Base-by-base conservation (phyloP, 345 rosid genomes). In the Lepidium sativum region DNA sequence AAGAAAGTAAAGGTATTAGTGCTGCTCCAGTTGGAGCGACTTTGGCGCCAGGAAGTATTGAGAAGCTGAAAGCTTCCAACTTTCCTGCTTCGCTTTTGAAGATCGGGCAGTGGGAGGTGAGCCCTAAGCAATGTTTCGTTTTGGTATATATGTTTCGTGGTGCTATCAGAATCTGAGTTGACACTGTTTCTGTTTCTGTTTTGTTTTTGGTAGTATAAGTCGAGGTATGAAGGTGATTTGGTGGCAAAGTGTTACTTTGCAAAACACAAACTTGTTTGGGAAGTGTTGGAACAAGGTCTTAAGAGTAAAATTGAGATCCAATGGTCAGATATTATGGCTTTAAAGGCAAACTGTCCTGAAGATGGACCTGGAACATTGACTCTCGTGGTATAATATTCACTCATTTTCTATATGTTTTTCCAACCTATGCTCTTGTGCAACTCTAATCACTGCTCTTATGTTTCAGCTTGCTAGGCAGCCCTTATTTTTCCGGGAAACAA, bases 201-300 rank as follows among this genome's bases (percentile, higher is more conserved):
- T 61, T 40, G 53, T 35, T 63, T 44, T 53, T 64, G 17, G 4
- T 79, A 95, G 99, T 95, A 87, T 65, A 88, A 87, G 63, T 88
- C 99, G 2, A 88, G 96, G 75, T 82, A 95, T 65, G 99, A 95
- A 80, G 98, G 98, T 60, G 99, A 95, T 82, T 84, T 95, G 80
- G 97, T 95, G 67, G 99, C 96, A 2, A 95, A 95, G 86, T 95
- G 99, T 76, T 95, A 95, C 81, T 95, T 95, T 69, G 99, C 98
- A 0, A 95, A 95, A 82, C 97, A 91, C 65, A 95, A 91, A 79
- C 89, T 91, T 56, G 98, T 95, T 38, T 95, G 99, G 99, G 99
- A 95, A 81, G 96, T 95, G 64, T 84, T 95, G 75, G 94, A 95
- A 68, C 88, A 84, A 67, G 94, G 99, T 60, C 85, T 91, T 33